phyloP scores from a whole-genome alignment of 2,329 filamentous ascomycete species.

The Aspergillus ruber region DNA sequence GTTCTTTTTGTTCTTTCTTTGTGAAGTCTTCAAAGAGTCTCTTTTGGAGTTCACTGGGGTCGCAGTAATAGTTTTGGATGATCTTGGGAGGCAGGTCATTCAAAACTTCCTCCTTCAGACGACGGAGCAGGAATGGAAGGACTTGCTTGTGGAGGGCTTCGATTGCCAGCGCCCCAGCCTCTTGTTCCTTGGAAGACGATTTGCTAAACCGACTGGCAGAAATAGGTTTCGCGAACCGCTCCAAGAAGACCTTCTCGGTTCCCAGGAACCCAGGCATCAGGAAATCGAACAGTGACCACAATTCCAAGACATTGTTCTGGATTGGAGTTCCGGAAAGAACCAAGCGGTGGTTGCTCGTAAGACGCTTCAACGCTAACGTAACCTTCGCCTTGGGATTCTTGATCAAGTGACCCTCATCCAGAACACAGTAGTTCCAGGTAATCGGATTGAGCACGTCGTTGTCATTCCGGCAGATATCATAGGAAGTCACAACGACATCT shows the following conservation, averaged over 20 bases:
- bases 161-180: constrained; percentile 90
- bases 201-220: constrained; percentile 92
- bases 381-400: constrained; percentile 98
- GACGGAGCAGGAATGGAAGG: constrained; percentile 87
- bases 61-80: constrained; percentile 98
- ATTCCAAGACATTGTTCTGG: constrained; percentile 92
- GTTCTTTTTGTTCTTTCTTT: constrained; percentile 83
- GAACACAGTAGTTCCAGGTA: constrained; percentile 94
- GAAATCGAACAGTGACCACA: constrained; percentile 98
- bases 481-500: constrained; percentile 94
- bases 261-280: constrained; percentile 97
- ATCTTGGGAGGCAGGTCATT: constrained; percentile 97
- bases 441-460: constrained; percentile 74
- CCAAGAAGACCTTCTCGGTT: constrained; percentile 92
- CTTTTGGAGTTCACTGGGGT: constrained; percentile 88
- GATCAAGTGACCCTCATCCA: constrained; percentile 96
- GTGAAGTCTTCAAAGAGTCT: constrained; percentile 95
- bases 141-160: constrained; percentile 99
- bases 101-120: constrained; percentile 94
- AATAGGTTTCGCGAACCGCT: constrained; percentile 91
- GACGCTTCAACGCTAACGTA: constrained; percentile 81
- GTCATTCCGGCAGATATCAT: constrained; percentile 96
- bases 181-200: constrained; percentile 96
- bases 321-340: constrained; percentile 97
- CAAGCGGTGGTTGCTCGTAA: constrained; percentile 85